Evolutionary conservation across 305 asterid species (phyloP).

Genomic region (Solanum chacoense): DNA sequence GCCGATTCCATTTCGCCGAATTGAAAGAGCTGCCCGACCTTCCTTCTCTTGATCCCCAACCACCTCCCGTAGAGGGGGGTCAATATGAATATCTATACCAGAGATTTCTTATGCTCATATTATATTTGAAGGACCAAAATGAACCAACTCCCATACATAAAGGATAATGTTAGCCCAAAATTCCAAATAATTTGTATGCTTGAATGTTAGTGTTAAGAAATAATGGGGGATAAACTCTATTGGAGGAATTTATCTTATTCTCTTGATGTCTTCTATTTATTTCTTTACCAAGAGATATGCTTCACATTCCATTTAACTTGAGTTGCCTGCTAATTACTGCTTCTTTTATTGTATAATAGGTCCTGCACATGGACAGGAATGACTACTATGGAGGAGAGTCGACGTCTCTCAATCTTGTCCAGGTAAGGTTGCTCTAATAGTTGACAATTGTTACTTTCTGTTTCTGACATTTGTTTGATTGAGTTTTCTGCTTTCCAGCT

Average conservation of each 20-base stretch:
- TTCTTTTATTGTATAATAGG: slow-evolving; percentile 32
- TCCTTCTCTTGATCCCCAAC: not conserved
- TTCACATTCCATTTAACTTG: not conserved
- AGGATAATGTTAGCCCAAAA: not conserved
- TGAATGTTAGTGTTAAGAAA: not conserved
- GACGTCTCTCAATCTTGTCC: slow-evolving; percentile 32
- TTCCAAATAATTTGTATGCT: not conserved
- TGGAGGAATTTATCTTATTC: not conserved
- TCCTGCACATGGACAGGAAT: slow-evolving; percentile 93
- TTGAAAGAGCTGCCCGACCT: not conserved
- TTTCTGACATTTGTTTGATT: not conserved
- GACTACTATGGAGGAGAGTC: slow-evolving; percentile 92
- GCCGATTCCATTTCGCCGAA: not conserved
- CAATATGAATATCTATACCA: not conserved
- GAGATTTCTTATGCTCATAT: not conserved
- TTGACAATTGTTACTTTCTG: too few species aligned
- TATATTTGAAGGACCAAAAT: not conserved
- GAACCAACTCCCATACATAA: not conserved
- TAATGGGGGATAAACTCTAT: not conserved
- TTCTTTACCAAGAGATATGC: not conserved
- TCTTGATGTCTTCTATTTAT: not conserved
- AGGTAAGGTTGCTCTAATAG: slow-evolving; percentile 4
- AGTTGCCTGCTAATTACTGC: not conserved
- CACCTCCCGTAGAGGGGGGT: not conserved
- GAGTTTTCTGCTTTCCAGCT: slow-evolving; percentile 30